Evolutionary conservation across 1,139 yeast genomes (phyloP).

Genomic region (Blastobotrys capitulatus): DNA sequence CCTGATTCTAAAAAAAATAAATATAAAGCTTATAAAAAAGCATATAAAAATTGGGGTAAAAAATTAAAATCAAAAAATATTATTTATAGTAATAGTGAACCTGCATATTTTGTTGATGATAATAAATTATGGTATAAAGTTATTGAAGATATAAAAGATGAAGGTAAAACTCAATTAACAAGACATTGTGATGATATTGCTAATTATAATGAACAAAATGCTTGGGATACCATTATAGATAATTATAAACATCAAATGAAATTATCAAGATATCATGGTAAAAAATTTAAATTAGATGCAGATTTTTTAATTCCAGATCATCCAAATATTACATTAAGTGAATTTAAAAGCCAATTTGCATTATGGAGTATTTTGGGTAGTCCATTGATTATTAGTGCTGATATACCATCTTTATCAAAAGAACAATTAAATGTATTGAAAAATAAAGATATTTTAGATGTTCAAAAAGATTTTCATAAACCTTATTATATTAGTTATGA

Average conservation of each 20-base stretch:
- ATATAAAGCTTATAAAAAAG: not conserved
- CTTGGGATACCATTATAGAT: conserved; percentile 8
- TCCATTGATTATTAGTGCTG: conserved; percentile 10
- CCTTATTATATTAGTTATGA: conserved; percentile 6
- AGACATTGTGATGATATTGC: conserved; percentile 11
- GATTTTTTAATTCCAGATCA: conserved; percentile 11
- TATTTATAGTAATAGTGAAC: conserved; percentile 10
- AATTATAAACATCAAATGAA: conserved; percentile 6
- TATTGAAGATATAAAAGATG: conserved; percentile 7
- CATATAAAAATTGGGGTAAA: conserved; percentile 9
- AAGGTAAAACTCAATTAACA: conserved; percentile 6
- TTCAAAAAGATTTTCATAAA: conserved; percentile 6
- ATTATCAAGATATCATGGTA: conserved; percentile 8
- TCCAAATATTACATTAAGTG: conserved; percentile 5
- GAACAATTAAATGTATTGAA: conserved; percentile 4
- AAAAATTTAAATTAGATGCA: conserved; percentile 6
- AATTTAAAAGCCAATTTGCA: conserved; percentile 8
- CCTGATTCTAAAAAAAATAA: not conserved
- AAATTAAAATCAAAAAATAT: not conserved
- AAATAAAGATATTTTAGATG: conserved; percentile 9
- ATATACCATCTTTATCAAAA: conserved; percentile 5
- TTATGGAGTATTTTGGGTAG: conserved; percentile 11
- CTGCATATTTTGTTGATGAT: conserved; percentile 9
- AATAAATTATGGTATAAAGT: conserved; percentile 7
- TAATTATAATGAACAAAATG: not conserved